A percentile compares a stretch with the other conserved stretches of the same genome.
phyloP scores from a whole-genome alignment of 2,329 filamentous ascomycete species.

The Botryotinia convoluta region DNA sequence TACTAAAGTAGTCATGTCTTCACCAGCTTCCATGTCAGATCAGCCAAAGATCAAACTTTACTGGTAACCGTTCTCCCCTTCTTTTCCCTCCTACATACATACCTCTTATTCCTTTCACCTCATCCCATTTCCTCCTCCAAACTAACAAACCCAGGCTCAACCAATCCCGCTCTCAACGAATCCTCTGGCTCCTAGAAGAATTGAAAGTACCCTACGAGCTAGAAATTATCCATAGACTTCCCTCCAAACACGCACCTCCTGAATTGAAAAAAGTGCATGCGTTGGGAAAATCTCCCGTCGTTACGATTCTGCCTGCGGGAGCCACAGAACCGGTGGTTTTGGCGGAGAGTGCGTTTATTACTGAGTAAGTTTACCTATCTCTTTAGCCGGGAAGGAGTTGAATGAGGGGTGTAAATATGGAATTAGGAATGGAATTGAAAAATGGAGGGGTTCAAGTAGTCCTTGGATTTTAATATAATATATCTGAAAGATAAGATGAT shows the following conservation, averaged over 20 bases:
- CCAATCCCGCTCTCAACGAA: slow-evolving; percentile 53
- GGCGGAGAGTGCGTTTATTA: slow-evolving; percentile 78
- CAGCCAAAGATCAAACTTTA: slow-evolving; percentile 53
- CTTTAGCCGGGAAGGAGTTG: neutral
- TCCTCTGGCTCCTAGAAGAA: slow-evolving; percentile 69
- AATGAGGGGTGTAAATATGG: neutral
- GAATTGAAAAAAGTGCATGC: slow-evolving; percentile 78
- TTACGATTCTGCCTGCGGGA: slow-evolving; percentile 57
- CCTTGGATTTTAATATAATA: neutral
- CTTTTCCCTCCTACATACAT: neutral
- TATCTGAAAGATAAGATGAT: neutral
- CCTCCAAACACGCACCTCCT: slow-evolving; percentile 62
- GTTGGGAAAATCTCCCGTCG: slow-evolving; percentile 80
- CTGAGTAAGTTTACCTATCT: slow-evolving; percentile 46
- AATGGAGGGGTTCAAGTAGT: neutral
- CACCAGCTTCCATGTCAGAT: slow-evolving; percentile 20
- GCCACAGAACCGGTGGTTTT: slow-evolving; percentile 56
- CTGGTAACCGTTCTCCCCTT: slow-evolving; percentile 43
- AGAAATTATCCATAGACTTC: slow-evolving; percentile 70
- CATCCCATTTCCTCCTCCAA: slow-evolving; percentile 14
- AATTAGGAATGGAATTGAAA: neutral
- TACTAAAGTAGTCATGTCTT: slow-evolving; percentile 1
- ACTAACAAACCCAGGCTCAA: slow-evolving; percentile 34
- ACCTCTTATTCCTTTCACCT: slow-evolving; percentile 44
- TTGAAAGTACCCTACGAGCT: slow-evolving; percentile 74